Conservation (phyloP, 2,329 filamentous ascomycete species). For the Fusarium veterinarium region DNA sequence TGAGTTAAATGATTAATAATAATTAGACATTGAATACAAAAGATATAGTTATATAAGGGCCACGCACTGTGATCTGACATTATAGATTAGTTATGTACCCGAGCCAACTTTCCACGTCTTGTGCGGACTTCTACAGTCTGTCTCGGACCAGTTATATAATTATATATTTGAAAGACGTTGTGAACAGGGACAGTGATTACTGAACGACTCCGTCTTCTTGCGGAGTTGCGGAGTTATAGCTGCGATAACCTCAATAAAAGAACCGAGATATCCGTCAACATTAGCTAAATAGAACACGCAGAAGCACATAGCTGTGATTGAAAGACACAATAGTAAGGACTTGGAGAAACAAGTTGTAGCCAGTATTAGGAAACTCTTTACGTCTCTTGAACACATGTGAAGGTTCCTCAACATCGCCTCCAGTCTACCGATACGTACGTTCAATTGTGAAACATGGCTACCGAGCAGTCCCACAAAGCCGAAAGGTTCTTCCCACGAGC, state of each 20-base stretch:
- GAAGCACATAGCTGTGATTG: background rate
- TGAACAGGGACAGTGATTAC: background rate
- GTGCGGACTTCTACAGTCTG: background rate
- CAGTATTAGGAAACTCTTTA: background rate
- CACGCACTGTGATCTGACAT: background rate
- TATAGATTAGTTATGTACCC: background rate
- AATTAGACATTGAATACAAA: background rate
- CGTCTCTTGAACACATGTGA: background rate
- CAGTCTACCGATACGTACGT: background rate
- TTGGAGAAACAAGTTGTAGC: background rate
- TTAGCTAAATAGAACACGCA: background rate
- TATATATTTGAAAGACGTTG: too few species aligned
- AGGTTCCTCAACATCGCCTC: background rate
- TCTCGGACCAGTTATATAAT: background rate
- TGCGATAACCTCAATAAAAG: too few species aligned
- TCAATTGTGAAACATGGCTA: background rate
- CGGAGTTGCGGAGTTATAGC: background rate
- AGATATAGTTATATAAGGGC: background rate
- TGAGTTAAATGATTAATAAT: background rate
- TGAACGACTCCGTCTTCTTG: background rate
- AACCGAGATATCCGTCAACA: background rate
- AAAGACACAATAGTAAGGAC: background rate
- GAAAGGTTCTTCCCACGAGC: constrained; percentile 21
- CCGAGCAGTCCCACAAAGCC: background rate
- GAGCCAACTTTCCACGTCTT: background rate